Conservation (phyloP, 2,329 filamentous ascomycete genomes). For the Hypocrella siamensis region DNA sequence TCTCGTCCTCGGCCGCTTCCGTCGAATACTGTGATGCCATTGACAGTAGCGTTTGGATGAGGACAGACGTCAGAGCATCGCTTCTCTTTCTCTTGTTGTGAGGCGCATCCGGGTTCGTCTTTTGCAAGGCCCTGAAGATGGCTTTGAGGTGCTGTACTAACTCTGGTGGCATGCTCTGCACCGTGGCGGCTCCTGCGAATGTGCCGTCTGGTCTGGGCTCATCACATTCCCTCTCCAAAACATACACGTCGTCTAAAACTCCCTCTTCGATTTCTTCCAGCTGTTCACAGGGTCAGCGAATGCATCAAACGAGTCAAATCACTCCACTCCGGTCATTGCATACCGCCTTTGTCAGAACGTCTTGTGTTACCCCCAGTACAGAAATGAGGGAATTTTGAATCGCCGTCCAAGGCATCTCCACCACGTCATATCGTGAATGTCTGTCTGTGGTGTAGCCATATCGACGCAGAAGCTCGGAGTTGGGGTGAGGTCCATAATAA, state of each 20-base stretch:
- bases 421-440: slow-evolving; percentile 67
- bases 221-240: slow-evolving; percentile 41
- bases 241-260: slow-evolving; percentile 59
- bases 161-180: slow-evolving; percentile 30
- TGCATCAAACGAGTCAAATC: background rate
- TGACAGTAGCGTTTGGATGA: slow-evolving; percentile 21
- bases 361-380: slow-evolving; percentile 20
- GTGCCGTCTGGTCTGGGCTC: slow-evolving; percentile 35
- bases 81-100: slow-evolving; percentile 34
- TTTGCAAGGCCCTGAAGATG: slow-evolving; percentile 33
- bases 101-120: slow-evolving; percentile 23
- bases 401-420: slow-evolving; percentile 53
- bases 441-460: slow-evolving; percentile 78
- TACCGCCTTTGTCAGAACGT: slow-evolving; percentile 26
- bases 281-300: slow-evolving; percentile 15
- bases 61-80: slow-evolving; percentile 24
- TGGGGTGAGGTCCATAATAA: slow-evolving; percentile 75
- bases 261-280: slow-evolving; percentile 40
- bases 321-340: background rate
- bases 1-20: slow-evolving; percentile 21
- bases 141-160: slow-evolving; percentile 34
- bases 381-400: slow-evolving; percentile 31
- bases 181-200: slow-evolving; percentile 18
- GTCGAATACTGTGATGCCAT: slow-evolving; percentile 27
- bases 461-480: slow-evolving; percentile 65